Conservation (phyloP, 495 filamentous ascomycete genomes). For the Ramalina peruviana region DNA sequence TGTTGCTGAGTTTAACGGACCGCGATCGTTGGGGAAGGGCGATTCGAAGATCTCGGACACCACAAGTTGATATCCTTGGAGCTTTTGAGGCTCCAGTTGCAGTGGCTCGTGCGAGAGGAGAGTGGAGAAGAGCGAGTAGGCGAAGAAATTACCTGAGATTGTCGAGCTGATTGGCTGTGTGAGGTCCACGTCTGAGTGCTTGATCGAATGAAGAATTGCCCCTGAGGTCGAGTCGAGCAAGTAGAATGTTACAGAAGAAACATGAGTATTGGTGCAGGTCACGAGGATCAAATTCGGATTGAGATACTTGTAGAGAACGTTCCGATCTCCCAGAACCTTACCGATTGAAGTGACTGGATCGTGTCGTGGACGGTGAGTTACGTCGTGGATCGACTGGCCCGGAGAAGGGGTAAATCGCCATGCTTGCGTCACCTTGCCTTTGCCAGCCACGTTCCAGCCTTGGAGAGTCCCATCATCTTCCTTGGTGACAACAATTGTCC, state of each 20-base stretch:
- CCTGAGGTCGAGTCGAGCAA: slow-evolving; percentile 82
- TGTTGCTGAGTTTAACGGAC: slow-evolving; percentile 45
- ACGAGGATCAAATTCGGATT: slow-evolving; percentile 77
- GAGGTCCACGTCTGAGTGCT: slow-evolving; percentile 60
- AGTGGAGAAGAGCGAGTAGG: slow-evolving; percentile 64
- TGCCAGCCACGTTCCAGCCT: slow-evolving; percentile 35
- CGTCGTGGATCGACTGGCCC: slow-evolving; percentile 50
- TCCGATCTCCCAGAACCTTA: slow-evolving; percentile 77
- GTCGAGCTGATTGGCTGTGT: slow-evolving; percentile 59
- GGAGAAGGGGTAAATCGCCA: slow-evolving; percentile 66
- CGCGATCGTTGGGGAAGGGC: slow-evolving; percentile 67
- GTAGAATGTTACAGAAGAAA: slow-evolving; percentile 51
- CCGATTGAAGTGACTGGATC: slow-evolving; percentile 93
- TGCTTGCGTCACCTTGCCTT: slow-evolving; percentile 34
- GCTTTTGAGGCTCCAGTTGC: slow-evolving; percentile 1
- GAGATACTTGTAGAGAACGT: slow-evolving; percentile 93
- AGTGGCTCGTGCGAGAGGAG: slow-evolving; percentile 28
- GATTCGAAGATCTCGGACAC: slow-evolving; percentile 87
- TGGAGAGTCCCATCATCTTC: slow-evolving; percentile 45
- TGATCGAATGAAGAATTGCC: slow-evolving; percentile 53
- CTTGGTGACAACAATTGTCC: slow-evolving; percentile 41
- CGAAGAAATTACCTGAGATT: slow-evolving; percentile 90
- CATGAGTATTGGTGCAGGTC: slow-evolving; percentile 47
- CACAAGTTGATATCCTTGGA: slow-evolving; percentile 69
- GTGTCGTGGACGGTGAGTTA: slow-evolving; percentile 54